Evolutionary conservation across 306 rosid genomes (phyloP).

Genomic region (Luffa aegyptiaca): DNA sequence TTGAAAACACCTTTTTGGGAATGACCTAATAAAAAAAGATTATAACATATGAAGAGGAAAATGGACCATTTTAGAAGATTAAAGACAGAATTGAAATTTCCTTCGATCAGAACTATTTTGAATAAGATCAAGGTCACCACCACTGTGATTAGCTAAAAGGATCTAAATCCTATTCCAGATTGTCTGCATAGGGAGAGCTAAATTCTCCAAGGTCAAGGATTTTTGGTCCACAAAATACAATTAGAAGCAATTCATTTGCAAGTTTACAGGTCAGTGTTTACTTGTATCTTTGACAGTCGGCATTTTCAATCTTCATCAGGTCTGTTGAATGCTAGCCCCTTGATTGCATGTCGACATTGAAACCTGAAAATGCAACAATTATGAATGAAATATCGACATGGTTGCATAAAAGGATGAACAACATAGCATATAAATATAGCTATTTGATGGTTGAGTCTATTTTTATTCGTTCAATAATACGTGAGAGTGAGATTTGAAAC

Average conservation of each 20-base stretch:
- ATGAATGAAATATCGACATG: background rate
- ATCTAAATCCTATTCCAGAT: background rate
- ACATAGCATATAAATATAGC: background rate
- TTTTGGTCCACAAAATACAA: background rate
- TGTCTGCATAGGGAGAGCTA: background rate
- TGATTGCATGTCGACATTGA: constrained; percentile 85
- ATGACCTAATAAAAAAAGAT: too few species aligned
- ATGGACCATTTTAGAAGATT: background rate
- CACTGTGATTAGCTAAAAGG: background rate
- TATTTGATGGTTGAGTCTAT: background rate
- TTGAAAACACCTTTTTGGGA: too few species aligned
- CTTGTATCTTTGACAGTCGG: background rate
- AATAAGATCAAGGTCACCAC: background rate
- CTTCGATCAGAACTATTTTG: background rate
- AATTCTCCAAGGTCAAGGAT: background rate
- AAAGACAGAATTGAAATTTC: background rate
- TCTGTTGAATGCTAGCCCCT: constrained; percentile 56
- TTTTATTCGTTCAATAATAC: too few species aligned
- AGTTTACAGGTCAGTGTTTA: background rate
- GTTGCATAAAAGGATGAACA: background rate
- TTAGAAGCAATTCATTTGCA: background rate
- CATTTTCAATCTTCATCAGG: constrained; percentile 50
- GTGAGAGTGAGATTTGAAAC: too few species aligned
- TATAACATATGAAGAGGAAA: too few species aligned
- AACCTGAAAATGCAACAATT: constrained; percentile 36